Base-by-base conservation (phyloP, 2,329 filamentous ascomycete genomes). In the Trichoderma sp. region DNA sequence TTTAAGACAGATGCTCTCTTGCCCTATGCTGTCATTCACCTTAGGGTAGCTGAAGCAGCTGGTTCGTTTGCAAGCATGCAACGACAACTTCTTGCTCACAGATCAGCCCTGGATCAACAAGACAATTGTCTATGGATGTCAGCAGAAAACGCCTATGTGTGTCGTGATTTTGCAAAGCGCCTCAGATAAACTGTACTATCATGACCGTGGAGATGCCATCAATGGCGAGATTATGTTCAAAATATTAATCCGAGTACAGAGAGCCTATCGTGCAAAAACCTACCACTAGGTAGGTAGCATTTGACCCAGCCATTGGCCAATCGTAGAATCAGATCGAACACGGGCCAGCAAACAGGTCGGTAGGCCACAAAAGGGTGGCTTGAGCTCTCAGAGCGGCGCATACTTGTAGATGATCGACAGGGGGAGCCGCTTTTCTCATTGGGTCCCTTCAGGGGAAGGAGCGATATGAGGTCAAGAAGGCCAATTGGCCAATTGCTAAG, bases 391-490 rank as follows among this genome's bases (percentile, higher is more conserved):
- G 3, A 53, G 19, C 19, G 27, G 19, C 29, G 24, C 29, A n/a
- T 56, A 19, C 53, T n/a, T 29, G n/a, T 33, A 27, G 61, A 35
- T 58, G 63, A 66, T 66, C 63, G 63, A 66, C 63, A 66, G 63
- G 63, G 63, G 62, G 62, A 65, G 52, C 62, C 62, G 52, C 52
- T 65, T 65, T 56, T 65, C 7, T 21, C 6, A 14, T 35, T 33
- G 24, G 35, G 52, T 40, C 33, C 16, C 33, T 56, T 57, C 61
- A 55, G 27, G 61, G 60, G 60, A 47, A 31, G 27, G 61, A 43
- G 19, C 40, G 11, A 35, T 19, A 43, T 37, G 35, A 55, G 37
- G 24, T 19, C 27, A 49, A 58, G 56, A 37, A 52, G 59, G 40
- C 6, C 40, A 40, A 40, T 40, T 40, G 14, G 37, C 14, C 37